Conservation (phyloP, 306 rosid genomes). For the Dalbergia oliveri region DNA sequence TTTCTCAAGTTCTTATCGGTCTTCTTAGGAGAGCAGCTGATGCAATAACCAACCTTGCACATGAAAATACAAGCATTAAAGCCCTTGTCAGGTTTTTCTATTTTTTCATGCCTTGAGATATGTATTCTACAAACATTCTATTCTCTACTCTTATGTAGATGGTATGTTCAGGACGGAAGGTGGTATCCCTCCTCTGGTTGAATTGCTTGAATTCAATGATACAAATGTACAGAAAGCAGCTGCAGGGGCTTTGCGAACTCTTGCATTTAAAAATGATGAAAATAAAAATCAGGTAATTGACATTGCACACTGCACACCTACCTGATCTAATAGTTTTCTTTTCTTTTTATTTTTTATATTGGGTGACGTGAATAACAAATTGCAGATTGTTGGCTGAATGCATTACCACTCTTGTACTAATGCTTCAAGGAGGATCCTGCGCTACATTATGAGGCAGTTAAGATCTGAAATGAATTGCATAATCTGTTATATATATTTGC, state of each 20-base stretch:
- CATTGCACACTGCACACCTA: not conserved
- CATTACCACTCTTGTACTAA: slow-evolving; percentile 71
- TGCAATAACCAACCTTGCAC: slow-evolving; percentile 66
- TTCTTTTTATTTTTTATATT: not conserved
- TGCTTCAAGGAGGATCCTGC: slow-evolving; percentile 68
- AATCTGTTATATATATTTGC: not conserved
- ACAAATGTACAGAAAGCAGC: slow-evolving; percentile 71
- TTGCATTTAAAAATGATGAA: slow-evolving; percentile 69
- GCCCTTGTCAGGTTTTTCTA: slow-evolving; percentile 61
- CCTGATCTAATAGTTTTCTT: not conserved
- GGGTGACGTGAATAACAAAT: slow-evolving; percentile 43
- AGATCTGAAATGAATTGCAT: slow-evolving; percentile 25
- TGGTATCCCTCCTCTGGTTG: slow-evolving; percentile 78
- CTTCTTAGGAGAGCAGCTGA: slow-evolving; percentile 69
- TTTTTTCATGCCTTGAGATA: not conserved
- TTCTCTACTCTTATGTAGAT: not conserved
- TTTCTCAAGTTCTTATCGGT: slow-evolving; percentile 46
- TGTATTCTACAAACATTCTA: not conserved
- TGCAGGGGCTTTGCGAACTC: slow-evolving; percentile 72
- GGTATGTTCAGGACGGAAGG: slow-evolving; percentile 66
- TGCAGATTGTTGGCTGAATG: slow-evolving; percentile 75
- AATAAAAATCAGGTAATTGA: slow-evolving; percentile 68
- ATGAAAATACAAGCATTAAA: slow-evolving; percentile 66
- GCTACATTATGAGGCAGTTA: slow-evolving; percentile 71
- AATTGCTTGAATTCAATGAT: slow-evolving; percentile 64